Evolutionary conservation across 1,284 basidiomycete genomes (phyloP), one percentile per base, ranked within the genome.

Genomic region (Cutaneotrichosporon dermatis): DNA sequence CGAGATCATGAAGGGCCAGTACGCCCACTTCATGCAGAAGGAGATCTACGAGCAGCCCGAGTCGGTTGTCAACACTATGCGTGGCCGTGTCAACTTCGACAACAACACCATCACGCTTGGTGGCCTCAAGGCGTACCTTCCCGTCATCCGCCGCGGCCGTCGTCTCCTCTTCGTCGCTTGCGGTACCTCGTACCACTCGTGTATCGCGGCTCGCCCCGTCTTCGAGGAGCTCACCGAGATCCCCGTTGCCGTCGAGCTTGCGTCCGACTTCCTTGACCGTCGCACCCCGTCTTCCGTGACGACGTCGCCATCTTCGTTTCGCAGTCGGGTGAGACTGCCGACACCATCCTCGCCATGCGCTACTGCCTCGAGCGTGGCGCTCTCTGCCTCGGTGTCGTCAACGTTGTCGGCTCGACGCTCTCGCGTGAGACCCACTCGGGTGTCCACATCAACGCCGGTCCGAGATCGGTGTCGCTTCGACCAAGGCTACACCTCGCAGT

Each of bases 31-130:
- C 80, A 99, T 99, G 96, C 95, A 99, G 80, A 99, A 99, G 83
- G 96, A 99, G 80, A 99, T 99, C 74, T 99, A 96, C 84, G 96
- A 99, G 79, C 96, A 99, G 80, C 96, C 95, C 62, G 96, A 99
- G 76, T 97, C 93, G 51, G 96, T 99, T 68, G 92, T 99, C 80
- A 99, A 99, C 85, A 99, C 96, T 55, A 99, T 99, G 96, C 91
- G 96, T 85, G 96, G 96, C 66, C 92, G 96, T 71, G 91, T 99
- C 83, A 99, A 97, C 85, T 99, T 99, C 76, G 96, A 99, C 78
- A 86, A 84, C 58, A 86, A 90, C 79, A 84, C 84, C 65, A 90
- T 99, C 76, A 97, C 89, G 25, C 88, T 99, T 52, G 96, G 96
- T 78, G 96, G 96, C 59, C 84, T 99, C 59, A 90, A 93, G 66